These are phyloP conservation scores for Daldinia caldariorum DNA, from an alignment of 495 filamentous ascomycete genomes.

Conservation along the genomic window DNA sequence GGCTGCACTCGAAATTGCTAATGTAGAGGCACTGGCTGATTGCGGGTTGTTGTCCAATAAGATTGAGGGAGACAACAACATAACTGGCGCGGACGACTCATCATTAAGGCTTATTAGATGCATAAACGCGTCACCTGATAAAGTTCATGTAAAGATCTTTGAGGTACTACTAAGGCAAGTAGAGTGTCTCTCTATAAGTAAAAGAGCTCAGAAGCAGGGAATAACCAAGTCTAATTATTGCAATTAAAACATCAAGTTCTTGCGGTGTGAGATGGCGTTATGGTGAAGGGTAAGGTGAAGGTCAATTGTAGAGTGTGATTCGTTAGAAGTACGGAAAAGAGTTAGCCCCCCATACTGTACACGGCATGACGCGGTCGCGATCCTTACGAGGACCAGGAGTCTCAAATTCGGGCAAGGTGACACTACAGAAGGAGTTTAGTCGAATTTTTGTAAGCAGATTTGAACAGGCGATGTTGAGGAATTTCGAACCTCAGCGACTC, in stretches of 20 bases:
- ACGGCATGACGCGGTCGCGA: constrained; percentile 12
- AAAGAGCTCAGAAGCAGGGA: not conserved
- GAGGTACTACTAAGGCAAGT: not conserved
- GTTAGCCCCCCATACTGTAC: constrained; percentile 10
- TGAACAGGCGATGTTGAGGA: not conserved
- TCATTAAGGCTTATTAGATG: constrained; percentile 6
- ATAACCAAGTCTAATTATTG: not conserved
- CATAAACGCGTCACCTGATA: constrained; percentile 12
- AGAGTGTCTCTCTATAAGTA: not conserved
- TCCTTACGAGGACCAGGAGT: constrained; percentile 16
- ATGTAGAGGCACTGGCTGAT: constrained; percentile 17
- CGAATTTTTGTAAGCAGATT: not conserved
- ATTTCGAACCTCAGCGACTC: not conserved
- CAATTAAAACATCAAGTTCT: constrained; percentile 20
- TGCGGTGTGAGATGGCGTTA: constrained; percentile 39
- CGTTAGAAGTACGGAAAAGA: constrained; percentile 23
- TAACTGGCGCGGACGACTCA: not conserved
- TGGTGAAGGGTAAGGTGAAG: constrained; percentile 41
- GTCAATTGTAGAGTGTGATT: constrained; percentile 24
- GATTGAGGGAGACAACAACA: not conserved
- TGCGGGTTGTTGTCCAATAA: not conserved
- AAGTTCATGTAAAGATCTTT: not conserved
- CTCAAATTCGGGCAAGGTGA: not conserved
- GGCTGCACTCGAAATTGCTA: constrained; percentile 24
- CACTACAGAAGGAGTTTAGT: not conserved